Base-by-base conservation (phyloP, 352 stramenopile species). In the Phytophthora citrophthora region DNA sequence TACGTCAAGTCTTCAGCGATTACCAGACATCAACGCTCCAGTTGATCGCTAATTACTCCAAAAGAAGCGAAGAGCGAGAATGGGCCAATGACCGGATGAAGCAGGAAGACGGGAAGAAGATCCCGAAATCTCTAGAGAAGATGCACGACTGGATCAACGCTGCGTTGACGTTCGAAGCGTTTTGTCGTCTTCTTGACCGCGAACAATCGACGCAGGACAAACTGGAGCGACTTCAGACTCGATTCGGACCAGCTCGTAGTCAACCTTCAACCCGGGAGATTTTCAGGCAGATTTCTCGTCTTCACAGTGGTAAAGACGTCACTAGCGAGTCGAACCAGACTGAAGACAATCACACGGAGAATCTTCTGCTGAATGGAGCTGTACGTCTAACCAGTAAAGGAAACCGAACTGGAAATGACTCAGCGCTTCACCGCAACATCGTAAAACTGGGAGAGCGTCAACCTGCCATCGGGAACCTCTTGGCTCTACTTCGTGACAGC, bases 151-250 rank as follows among this genome's bases (percentile, higher is more conserved):
- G 70, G 65, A n/a, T 87, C 7, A 47, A 12, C 2, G 68, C 68
- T 8, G 62, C 68, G 1, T 31, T 76, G 49, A 65, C 58, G 5
- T 50, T 69, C 15, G 65, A 72, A 6, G 56, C 49, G 2, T 86
- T 83, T 47, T 66, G 54, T 10, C 31, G 48, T 0, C 41, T 81
- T 40, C 55, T 76, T 20, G 55, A 65, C 24, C 50, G 45, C 1
- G 76, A 81, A 29, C 54, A 70, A 50, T 58, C 31, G 2, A 72
- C 50, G 3, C 60, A 64, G 24, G 66, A 72, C 5, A 84, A 84
- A 36, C 24, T 74, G 18, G 53, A 68, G 34, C 31, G 26, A n/a
- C 39, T 84, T 5, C 49, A 68, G n/a, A 26, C 56, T 52, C 64
- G 64, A 15, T 68, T 64, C 38, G 60, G 60, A 15, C 13, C 5